These are phyloP conservation scores for Solanum peruvianum DNA, from an alignment of 257 asterid genomes.

Conservation along the genomic window DNA sequence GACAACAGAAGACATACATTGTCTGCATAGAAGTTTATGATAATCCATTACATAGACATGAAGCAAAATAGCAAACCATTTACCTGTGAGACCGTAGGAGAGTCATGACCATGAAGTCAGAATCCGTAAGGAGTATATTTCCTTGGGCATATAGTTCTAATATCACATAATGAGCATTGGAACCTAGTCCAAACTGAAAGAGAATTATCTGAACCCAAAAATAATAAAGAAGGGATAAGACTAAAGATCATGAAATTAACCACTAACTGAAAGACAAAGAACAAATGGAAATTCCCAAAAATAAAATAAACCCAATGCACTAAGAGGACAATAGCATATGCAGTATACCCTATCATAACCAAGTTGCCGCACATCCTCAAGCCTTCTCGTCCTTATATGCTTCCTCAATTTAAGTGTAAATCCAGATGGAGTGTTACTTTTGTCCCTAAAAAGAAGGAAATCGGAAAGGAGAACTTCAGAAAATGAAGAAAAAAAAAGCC, in stretches of 20 bases:
- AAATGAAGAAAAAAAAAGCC: not conserved
- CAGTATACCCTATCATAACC: slow-evolving; percentile 88
- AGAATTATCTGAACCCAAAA: slow-evolving; percentile 51
- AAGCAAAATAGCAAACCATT: slow-evolving; percentile 5
- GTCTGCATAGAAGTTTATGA: not conserved
- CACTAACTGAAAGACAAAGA: not conserved
- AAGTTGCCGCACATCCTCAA: slow-evolving; percentile 96
- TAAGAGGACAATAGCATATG: not conserved
- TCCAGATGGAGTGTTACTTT: slow-evolving; percentile 97
- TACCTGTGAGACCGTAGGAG: slow-evolving; percentile 98
- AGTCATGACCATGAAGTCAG: slow-evolving; percentile 81
- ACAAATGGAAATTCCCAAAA: not conserved
- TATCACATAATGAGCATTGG: slow-evolving; percentile 77
- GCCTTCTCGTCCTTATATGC: slow-evolving; percentile 94
- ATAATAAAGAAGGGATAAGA: not conserved
- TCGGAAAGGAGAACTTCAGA: not conserved
- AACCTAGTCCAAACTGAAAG: slow-evolving; percentile 90
- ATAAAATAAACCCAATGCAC: not conserved
- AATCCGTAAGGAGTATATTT: slow-evolving; percentile 81
- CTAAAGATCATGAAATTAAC: not conserved
- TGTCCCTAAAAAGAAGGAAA: slow-evolving; percentile 45
- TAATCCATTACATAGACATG: not conserved
- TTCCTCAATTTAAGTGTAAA: slow-evolving; percentile 87
- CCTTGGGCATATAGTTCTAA: slow-evolving; percentile 99
- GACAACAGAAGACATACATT: not conserved